These are phyloP conservation scores for Diaporthe sp. DNA, from an alignment of 2,329 filamentous ascomycete genomes.

Conservation along the genomic window DNA sequence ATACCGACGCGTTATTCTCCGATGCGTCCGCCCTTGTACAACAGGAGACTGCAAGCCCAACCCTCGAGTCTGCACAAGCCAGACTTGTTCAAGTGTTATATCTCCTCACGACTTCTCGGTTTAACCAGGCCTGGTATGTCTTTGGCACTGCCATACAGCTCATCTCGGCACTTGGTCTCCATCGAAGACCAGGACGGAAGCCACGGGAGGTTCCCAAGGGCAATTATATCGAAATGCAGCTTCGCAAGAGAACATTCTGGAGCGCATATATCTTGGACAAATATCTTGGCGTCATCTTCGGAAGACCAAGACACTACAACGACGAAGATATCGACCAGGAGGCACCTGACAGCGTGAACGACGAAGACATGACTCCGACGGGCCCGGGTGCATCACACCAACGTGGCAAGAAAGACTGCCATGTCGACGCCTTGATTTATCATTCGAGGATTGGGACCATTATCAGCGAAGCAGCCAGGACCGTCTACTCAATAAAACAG, in stretches of 20 bases:
- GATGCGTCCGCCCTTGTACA: constrained; percentile 53
- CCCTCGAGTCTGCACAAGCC: constrained; percentile 69
- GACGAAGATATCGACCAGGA: constrained; percentile 75
- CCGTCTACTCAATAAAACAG: constrained; percentile 54
- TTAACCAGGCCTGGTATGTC: constrained; percentile 72
- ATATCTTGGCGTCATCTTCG: constrained; percentile 74
- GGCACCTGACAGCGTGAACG: constrained; percentile 67
- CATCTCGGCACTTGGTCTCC: constrained; percentile 58
- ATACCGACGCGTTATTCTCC: constrained; percentile 41
- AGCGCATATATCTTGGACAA: constrained; percentile 73
- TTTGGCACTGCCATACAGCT: constrained; percentile 70
- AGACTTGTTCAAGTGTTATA: constrained; percentile 70
- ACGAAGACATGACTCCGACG: constrained; percentile 66
- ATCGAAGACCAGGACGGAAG: constrained; percentile 43
- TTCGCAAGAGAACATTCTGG: constrained; percentile 72
- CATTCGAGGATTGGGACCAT: constrained; percentile 43
- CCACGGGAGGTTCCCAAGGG: constrained; percentile 33
- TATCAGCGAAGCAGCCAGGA: constrained; percentile 40
- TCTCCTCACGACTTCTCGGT: constrained; percentile 68
- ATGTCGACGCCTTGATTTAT: constrained; percentile 11
- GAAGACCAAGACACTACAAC: constrained; percentile 71
- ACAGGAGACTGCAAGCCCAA: constrained; percentile 60
- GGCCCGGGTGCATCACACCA: constrained; percentile 48
- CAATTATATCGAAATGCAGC: constrained; percentile 64
- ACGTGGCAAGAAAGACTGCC: constrained; percentile 55